Base-by-base conservation (phyloP, 2,329 filamentous ascomycete species). In the Diaporthe citriasiana region DNA sequence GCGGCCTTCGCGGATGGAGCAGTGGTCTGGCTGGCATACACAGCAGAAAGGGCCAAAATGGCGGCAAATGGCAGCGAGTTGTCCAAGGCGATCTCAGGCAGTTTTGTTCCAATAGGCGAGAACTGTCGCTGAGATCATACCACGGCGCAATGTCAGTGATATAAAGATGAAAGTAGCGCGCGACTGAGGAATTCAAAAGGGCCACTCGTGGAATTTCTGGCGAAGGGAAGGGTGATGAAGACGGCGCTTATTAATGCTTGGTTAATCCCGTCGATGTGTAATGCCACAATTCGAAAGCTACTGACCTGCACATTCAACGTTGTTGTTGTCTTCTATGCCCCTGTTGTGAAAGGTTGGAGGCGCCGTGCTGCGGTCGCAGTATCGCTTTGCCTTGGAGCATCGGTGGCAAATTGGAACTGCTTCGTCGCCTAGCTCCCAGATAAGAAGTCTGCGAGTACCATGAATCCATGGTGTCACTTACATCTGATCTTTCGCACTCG, bases 31-130 rank as follows among this genome's bases (percentile, higher is more conserved):
- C 80, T 82, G 4, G 78, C 72, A 72, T 86, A 85, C 74, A 85
- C 83, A 0, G 85, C 85, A 3, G 86, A 82, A 51, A 88, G 80
- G 2, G 86, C 85, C 47, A 88, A 79, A 15, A 86, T 77, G 1
- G 86, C 85, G 59, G 81, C 83, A 76, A 88, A 84, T 2, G 88
- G 79, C 0, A 88, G 78, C 1, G 84, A 78, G 47, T 82, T 83
- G 1, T 83, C 79, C 13, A 86, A 15, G 7, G 35, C 56, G 13
- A 27, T 27, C 56, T 60, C 56, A 6, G 56, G 56, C n/a, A 60
- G 35, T 3, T 27, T 27, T 19, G 56, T 60, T 4, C 56, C 56
- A 10, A 60, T 9, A 60, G 27, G 0, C 19, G 35, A 42, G 35
- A 42, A 60, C 56, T 42, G n/a, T 60, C 35, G 35, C 56, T 60